These are phyloP conservation scores for Pseudoperonospora humuli DNA, from an alignment of 352 stramenopile species.

Conservation along the genomic window DNA sequence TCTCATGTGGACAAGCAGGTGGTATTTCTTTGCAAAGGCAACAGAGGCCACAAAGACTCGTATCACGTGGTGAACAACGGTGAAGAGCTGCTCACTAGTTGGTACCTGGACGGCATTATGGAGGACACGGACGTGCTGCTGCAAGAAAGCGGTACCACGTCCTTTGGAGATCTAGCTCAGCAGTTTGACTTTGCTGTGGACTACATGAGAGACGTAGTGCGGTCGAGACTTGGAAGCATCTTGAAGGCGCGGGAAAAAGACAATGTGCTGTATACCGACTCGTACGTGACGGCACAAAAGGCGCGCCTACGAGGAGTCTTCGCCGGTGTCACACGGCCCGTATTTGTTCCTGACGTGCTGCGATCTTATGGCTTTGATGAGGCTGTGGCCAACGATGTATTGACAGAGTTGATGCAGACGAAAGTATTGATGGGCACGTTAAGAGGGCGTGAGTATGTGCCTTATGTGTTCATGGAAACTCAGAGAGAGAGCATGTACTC, in stretches of 20 bases:
- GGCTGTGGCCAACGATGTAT: slow-evolving; percentile 44
- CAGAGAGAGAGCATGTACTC: slow-evolving; percentile 72
- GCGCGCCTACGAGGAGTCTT: slow-evolving; percentile 63
- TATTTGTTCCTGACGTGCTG: slow-evolving; percentile 63
- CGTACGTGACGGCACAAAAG: slow-evolving; percentile 59
- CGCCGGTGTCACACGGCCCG: slow-evolving; percentile 49
- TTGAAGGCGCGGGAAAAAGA: slow-evolving; percentile 49
- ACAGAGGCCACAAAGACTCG: slow-evolving; percentile 21
- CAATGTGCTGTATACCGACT: slow-evolving; percentile 72
- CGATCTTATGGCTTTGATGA: slow-evolving; percentile 54
- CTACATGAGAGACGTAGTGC: slow-evolving; percentile 74
- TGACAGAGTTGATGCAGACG: slow-evolving; percentile 46
- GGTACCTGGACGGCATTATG: slow-evolving; percentile 83
- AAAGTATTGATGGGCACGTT: slow-evolving; percentile 56
- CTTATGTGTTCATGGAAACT: slow-evolving; percentile 64
- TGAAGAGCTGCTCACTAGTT: slow-evolving; percentile 71
- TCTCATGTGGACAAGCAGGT: slow-evolving; percentile 59
- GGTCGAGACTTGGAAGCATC: slow-evolving; percentile 47
- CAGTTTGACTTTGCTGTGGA: slow-evolving; percentile 80
- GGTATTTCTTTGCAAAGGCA: slow-evolving; percentile 32
- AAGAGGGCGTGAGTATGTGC: slow-evolving; percentile 68
- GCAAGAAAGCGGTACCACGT: slow-evolving; percentile 59
- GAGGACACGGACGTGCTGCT: slow-evolving; percentile 69
- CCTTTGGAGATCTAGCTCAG: slow-evolving; percentile 65
- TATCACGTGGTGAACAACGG: slow-evolving; percentile 65